phyloP scores from a whole-genome alignment of 2,329 filamentous ascomycete species.

The Aspergillus felis region DNA sequence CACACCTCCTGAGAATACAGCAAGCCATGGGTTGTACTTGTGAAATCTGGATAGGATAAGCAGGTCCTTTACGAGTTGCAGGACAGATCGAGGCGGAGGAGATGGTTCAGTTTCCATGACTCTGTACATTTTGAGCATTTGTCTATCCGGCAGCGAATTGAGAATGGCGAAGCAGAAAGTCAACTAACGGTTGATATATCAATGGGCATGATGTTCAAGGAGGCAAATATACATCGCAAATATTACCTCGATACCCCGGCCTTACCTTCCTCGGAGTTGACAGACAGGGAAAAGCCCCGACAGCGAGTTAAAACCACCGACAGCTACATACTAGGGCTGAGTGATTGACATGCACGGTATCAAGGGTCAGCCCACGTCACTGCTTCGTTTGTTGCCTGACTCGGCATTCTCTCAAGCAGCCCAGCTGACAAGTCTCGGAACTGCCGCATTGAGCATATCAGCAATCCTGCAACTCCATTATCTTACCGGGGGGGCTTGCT shows the following conservation, averaged over 20 bases:
- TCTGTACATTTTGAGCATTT: neutral
- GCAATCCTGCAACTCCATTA: neutral
- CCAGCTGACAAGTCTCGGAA: neutral
- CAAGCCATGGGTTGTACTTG: constrained; percentile 5
- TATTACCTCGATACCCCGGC: neutral
- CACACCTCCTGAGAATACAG: constrained; percentile 3
- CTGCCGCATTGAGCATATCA: neutral
- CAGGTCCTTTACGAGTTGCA: constrained; percentile 1
- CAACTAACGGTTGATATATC: neutral
- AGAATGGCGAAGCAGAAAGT: too few relatives aligned
- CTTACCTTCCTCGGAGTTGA: neutral
- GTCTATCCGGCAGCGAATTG: neutral
- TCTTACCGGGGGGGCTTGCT: too few relatives aligned
- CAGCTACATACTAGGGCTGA: neutral
- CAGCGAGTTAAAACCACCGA: neutral
- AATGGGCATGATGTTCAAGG: neutral
- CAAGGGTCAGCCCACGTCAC: neutral
- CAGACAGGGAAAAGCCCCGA: neutral
- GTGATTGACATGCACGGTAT: neutral
- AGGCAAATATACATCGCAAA: neutral
- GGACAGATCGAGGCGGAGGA: neutral
- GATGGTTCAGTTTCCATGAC: neutral
- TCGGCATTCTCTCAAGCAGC: neutral
- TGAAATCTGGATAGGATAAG: constrained; percentile 4
- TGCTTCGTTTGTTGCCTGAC: neutral